Percentiles rank a stretch among this genome's conserved stretches.
These are phyloP conservation scores for Salvia rosmarinus DNA, from an alignment of 257 asterid genomes.

Conservation along the genomic window DNA sequence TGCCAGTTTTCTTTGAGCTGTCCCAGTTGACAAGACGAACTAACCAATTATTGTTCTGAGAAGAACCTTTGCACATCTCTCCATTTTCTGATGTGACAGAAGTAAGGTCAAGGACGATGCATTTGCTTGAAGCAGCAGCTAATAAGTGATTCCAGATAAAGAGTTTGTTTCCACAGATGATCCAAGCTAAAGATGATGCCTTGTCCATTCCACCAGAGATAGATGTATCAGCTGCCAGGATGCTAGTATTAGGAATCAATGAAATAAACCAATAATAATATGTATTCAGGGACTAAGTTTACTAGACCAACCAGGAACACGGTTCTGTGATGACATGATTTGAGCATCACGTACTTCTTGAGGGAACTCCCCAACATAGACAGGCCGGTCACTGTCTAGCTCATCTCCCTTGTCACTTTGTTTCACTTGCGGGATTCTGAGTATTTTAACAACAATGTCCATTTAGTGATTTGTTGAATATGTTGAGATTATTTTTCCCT, in stretches of 20 bases:
- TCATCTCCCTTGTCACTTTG: slow-evolving; percentile 65
- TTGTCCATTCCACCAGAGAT: slow-evolving; percentile 89
- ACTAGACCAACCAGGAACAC: slow-evolving; percentile 62
- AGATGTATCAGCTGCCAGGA: slow-evolving; percentile 60
- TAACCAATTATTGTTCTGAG: slow-evolving; percentile 64
- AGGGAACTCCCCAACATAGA: slow-evolving; percentile 89
- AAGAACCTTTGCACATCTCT: slow-evolving; percentile 43
- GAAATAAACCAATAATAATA: not conserved
- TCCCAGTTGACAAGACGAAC: slow-evolving; percentile 72
- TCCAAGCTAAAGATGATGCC: slow-evolving; percentile 81
- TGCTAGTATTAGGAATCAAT: slow-evolving; percentile 20
- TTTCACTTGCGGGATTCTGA: slow-evolving; percentile 66
- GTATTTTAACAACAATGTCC: slow-evolving; percentile 31
- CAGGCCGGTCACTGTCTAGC: slow-evolving; percentile 60
- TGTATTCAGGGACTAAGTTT: slow-evolving; percentile 3
- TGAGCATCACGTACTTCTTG: slow-evolving; percentile 82
- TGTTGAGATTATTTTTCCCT: not conserved
- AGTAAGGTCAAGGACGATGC: slow-evolving; percentile 69
- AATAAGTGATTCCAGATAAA: slow-evolving; percentile 81
- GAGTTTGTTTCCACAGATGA: slow-evolving; percentile 62
- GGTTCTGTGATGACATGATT: slow-evolving; percentile 49
- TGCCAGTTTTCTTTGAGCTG: slow-evolving; percentile 45
- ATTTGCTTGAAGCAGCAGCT: slow-evolving; percentile 62
- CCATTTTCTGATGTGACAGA: slow-evolving; percentile 46
- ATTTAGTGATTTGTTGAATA: slow-evolving; percentile 8